Conservation (phyloP, 2,329 filamentous ascomycete genomes). For the Pseudomassariella vexata region DNA sequence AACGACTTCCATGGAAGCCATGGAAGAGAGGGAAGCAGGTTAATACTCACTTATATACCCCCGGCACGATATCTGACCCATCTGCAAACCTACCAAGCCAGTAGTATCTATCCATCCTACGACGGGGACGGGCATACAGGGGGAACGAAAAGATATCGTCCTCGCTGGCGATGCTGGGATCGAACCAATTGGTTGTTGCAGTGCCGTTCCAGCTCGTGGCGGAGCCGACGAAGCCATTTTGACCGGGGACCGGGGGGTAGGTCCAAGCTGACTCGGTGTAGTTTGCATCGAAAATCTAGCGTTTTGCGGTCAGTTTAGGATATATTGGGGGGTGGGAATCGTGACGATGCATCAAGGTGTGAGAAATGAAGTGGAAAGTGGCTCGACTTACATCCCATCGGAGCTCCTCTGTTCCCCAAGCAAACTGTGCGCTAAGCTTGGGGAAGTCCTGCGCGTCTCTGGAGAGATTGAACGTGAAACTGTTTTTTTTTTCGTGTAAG, state of each 20-base stretch:
- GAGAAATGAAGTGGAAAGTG: not conserved
- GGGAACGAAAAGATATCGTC: conserved; percentile 33
- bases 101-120: conserved; percentile 26
- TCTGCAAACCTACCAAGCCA: conserved; percentile 38
- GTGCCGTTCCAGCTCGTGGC: conserved; percentile 32
- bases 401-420: conserved; percentile 19
- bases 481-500: conserved; percentile 1
- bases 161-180: conserved; percentile 28
- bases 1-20: not conserved
- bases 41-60: conserved; percentile 30
- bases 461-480: conserved; percentile 21
- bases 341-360: no score
- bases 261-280: conserved; percentile 35
- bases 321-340: not conserved
- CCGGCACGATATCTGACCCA: conserved; percentile 31
- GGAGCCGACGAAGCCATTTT: conserved; percentile 35
- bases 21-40: not conserved
- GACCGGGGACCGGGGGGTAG: conserved; percentile 32
- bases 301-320: not conserved
- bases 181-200: conserved; percentile 25
- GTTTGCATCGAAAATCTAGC: conserved; percentile 29
- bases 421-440: conserved; percentile 12
- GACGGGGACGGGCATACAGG: conserved; percentile 25
- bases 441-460: conserved; percentile 19
- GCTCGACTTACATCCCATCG: conserved; percentile 19